Evolutionary conservation across 2,329 filamentous ascomycete species (phyloP), one percentile per base, ranked within the genome.

Genomic region (Epichloe sylvatica): DNA sequence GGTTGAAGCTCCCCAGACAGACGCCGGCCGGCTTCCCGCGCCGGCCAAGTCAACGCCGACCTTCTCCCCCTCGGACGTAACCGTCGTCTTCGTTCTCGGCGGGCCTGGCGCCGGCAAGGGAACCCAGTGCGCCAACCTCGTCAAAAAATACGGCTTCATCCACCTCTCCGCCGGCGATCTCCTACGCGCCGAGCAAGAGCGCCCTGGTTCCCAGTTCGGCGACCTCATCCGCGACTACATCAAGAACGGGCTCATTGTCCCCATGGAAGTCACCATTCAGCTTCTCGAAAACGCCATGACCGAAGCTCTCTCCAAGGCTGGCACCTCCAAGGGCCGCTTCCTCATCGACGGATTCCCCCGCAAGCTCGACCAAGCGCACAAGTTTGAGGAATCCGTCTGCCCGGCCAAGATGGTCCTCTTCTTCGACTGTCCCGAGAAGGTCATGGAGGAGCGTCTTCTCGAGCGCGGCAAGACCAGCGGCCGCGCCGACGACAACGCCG

Each of bases 211-310:
- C 56, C 76, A 96, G 68, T 97, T 94, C 66, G 92, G 92, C 64
- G 80, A 89, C 56, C 77, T 97, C 70, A 98, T 98, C 77, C 84
- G 84, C 65, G 78, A 84, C 59, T 90, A 92, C 72, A 98, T 98
- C 75, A 86, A 84, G 63, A 84, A 98, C 65, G 92, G 92, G 52
- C 81, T 81, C 59, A 98, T 98, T 67, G 92, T 98, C 55, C 92
- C 92, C n/a, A 94, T 95, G 87, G 91, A 97, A 68, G 89, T 97
- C 46, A 98, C 92, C 5, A 84, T 98, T 52, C 84, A 90, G 60
- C 72, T 98, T 36, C 78, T 98, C 41, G 90, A 96, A 70, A 94
- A 95, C 67, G 88, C 90, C 51, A 97, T 98, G 87, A 76, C 75
- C 50, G 80, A 77, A 8, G 75, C 78, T 12, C 78, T 95, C 47